Percentiles rank a stretch among this genome's conserved stretches.
Evolutionary conservation across 495 filamentous ascomycete genomes (phyloP).

Genomic region (Tuber brumale): DNA sequence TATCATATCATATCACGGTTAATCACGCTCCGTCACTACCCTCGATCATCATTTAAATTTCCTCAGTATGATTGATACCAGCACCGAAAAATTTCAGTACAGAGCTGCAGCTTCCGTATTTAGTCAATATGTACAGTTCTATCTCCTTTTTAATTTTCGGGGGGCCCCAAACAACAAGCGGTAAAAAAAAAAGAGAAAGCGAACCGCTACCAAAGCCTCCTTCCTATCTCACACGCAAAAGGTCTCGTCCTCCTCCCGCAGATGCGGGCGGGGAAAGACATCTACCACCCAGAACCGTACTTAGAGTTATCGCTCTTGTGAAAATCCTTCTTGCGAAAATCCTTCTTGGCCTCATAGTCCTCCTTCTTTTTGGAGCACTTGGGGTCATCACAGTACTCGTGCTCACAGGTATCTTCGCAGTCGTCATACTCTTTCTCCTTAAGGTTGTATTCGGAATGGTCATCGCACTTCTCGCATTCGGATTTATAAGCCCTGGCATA

Average conservation of each 20-base stretch:
- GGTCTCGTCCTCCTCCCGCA: background rate
- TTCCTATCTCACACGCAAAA: background rate
- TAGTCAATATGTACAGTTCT: background rate
- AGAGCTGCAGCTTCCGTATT: slow-evolving; percentile 1
- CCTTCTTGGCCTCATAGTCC: slow-evolving; percentile 5
- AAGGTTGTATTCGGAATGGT: background rate
- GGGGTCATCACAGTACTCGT: slow-evolving; percentile 15
- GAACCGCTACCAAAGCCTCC: background rate
- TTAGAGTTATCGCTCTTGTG: background rate
- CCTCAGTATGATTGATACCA: background rate
- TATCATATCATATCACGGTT: background rate
- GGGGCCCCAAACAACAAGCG: background rate
- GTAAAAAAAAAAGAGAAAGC: background rate
- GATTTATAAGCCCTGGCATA: slow-evolving; percentile 29
- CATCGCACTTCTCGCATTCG: slow-evolving; percentile 24
- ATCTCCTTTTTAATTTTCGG: background rate
- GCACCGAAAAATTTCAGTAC: background rate
- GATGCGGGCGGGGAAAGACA: background rate
- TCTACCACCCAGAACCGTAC: background rate
- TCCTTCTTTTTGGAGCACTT: background rate
- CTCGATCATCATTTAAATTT: background rate
- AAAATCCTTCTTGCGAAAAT: slow-evolving; percentile 7
- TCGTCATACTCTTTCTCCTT: slow-evolving; percentile 12
- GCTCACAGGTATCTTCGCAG: background rate
- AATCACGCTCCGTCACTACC: background rate